Evolutionary conservation across 805 yeast genomes (phyloP).

Genomic region (Cyberlindnera maclurae): DNA sequence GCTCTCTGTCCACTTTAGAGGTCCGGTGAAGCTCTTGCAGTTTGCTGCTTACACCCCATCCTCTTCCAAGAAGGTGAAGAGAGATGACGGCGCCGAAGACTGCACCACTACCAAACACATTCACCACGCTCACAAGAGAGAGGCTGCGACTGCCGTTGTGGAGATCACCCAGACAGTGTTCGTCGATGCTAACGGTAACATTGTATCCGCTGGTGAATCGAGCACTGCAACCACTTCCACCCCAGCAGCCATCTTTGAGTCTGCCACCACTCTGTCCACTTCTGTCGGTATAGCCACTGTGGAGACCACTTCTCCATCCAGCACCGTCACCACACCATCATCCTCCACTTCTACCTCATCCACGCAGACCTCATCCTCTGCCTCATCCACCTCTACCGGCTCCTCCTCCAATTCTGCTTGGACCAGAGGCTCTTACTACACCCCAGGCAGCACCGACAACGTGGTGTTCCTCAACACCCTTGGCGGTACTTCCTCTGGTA

Average conservation of each 20-base stretch:
- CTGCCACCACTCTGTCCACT: constrained; percentile 15
- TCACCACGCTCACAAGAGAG: constrained; percentile 51
- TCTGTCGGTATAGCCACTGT: constrained; percentile 16
- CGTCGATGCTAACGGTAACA: constrained; percentile 52
- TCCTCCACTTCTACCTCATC: constrained; percentile 25
- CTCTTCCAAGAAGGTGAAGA: constrained; percentile 34
- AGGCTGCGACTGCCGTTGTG: constrained; percentile 52
- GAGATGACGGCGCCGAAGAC: constrained; percentile 30
- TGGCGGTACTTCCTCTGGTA: constrained; percentile 90
- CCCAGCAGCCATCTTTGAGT: neutral
- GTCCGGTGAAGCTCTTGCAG: constrained; percentile 72
- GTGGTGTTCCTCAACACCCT: constrained; percentile 76
- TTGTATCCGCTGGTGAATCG: constrained; percentile 22
- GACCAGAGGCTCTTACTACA: constrained; percentile 70
- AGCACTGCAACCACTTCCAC: constrained; percentile 22
- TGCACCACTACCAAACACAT: constrained; percentile 27
- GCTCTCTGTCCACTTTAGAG: constrained; percentile 83
- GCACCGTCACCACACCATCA: constrained; percentile 6
- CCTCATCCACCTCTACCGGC: constrained; percentile 26
- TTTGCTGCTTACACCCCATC: constrained; percentile 86
- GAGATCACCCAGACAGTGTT: constrained; percentile 74
- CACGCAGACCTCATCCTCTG: constrained; percentile 25
- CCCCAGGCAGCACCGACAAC: constrained; percentile 65
- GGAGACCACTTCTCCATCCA: neutral
- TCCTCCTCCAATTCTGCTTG: constrained; percentile 44